A percentile compares a stretch with the other conserved stretches of the same genome.
Evolutionary conservation across 106 monocot species (phyloP).

Genomic region (Triglochin maritima): DNA sequence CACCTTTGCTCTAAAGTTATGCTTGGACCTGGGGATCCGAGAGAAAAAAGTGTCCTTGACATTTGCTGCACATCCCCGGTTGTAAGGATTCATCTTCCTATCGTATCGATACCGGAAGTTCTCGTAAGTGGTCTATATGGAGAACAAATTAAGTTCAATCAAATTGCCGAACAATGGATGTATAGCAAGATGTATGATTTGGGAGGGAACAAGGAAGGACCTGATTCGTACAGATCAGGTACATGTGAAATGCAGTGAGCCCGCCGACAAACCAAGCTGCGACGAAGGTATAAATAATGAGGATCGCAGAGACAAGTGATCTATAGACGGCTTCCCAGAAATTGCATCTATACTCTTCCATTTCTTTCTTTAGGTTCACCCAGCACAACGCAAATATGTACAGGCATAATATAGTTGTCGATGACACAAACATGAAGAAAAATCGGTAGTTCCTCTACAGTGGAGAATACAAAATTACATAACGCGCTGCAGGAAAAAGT

Average conservation of each 20-base stretch:
- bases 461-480: too few relatives aligned
- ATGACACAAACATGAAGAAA: slow-evolving; percentile 19
- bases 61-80: slow-evolving; percentile 5
- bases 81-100: slow-evolving; percentile 16
- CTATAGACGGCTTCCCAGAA: slow-evolving; percentile 9
- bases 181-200: not conserved
- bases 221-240: slow-evolving; percentile 16
- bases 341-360: slow-evolving; percentile 5
- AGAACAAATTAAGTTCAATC: not conserved
- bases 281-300: slow-evolving; percentile 17
- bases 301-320: slow-evolving; percentile 12
- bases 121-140: slow-evolving; percentile 15
- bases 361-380: slow-evolving; percentile 9
- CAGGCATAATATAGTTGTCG: slow-evolving; percentile 11
- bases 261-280: slow-evolving; percentile 27
- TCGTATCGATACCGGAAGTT: slow-evolving; percentile 18
- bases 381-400: slow-evolving; percentile 16
- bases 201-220: not conserved
- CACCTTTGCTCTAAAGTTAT: slow-evolving; percentile 13
- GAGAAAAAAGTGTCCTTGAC: slow-evolving; percentile 11
- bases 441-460: slow-evolving; percentile 21
- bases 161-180: not conserved
- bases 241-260: slow-evolving; percentile 14
- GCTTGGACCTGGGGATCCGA: slow-evolving; percentile 4
- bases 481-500: too few relatives aligned